Conservation (phyloP, 768 basidiomycete species). For the Leucogyrophana mollusca region DNA sequence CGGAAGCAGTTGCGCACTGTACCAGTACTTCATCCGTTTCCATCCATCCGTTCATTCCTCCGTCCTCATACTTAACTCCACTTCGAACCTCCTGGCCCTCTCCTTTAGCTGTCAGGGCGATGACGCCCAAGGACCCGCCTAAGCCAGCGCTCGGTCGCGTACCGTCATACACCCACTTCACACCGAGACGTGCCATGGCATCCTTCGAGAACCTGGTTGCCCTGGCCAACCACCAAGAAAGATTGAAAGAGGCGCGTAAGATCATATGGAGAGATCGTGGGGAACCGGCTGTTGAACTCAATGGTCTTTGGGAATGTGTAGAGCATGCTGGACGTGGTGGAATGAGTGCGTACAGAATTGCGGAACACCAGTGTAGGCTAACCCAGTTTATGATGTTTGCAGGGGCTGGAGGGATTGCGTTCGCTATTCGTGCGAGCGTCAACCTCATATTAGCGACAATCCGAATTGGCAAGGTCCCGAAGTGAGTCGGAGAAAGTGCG, state of each 20-base stretch:
- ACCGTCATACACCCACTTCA: slow-evolving; percentile 45
- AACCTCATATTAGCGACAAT: slow-evolving; percentile 81
- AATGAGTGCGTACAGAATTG: slow-evolving; percentile 51
- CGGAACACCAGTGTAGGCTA: too few relatives aligned
- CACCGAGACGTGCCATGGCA: slow-evolving; percentile 57
- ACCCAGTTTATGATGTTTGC: neutral
- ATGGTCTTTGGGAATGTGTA: slow-evolving; percentile 61
- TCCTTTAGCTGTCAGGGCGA: too few relatives aligned
- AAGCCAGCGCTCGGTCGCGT: slow-evolving; percentile 12
- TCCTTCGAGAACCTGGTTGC: slow-evolving; percentile 86
- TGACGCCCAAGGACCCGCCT: too few relatives aligned
- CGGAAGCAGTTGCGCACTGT: too few relatives aligned
- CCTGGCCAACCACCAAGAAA: slow-evolving; percentile 81
- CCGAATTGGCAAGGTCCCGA: slow-evolving; percentile 62
- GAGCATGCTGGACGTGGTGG: slow-evolving; percentile 73
- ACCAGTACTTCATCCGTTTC: too few relatives aligned
- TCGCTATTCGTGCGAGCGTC: slow-evolving; percentile 77
- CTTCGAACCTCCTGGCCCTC: too few relatives aligned
- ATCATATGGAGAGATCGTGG: slow-evolving; percentile 83
- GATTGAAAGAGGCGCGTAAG: slow-evolving; percentile 67
- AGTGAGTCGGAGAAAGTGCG: slow-evolving; percentile 39
- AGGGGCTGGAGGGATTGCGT: slow-evolving; percentile 84
- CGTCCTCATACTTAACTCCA: too few relatives aligned
- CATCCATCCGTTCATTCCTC: too few relatives aligned
- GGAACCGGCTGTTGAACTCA: slow-evolving; percentile 68